Base-by-base conservation (phyloP, 2,329 filamentous ascomycete genomes). In the Fusarium camptoceras region DNA sequence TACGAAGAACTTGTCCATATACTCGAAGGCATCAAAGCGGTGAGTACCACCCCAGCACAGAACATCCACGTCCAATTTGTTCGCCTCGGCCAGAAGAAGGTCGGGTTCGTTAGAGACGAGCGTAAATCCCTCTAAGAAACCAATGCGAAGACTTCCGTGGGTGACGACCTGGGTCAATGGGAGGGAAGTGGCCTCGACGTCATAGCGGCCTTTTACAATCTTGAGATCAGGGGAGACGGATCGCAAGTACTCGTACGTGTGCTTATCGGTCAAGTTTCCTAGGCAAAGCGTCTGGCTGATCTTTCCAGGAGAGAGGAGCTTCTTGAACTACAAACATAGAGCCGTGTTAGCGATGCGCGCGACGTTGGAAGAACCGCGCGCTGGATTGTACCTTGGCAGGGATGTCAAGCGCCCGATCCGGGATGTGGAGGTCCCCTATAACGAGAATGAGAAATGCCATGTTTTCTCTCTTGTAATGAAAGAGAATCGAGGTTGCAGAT, bases 341-440 rank as follows among this genome's bases (percentile, higher is more conserved):
- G 61, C 53, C 49, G 58, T 72, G 64, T 76, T 73, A 75, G 75
- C 69, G 71, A 66, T 68, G 55, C 54, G 63, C 62, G 69, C 59
- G 66, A 54, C 50, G 56, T 57, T 53, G 43, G 49, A 27, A 65
- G 56, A 43, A 59, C 59, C 57, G 48, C 47, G 56, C 41, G 48
- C 51, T 53, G 55, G 30, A 55, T 68, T 22, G 57, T 85, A 94
- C 94, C 90, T 97, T 97, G 80, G 91, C 87, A 64, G 94, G 94
- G 76, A 97, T 94, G 81, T 97, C 94, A 71, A 96, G 90, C 75
- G 94, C 94, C 79, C 94, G 88, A 82, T 97, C 94, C 76, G 94
- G 94, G 82, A 97, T 97, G 84, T 97, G 94, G 57, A 97, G 89
- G 84, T 97, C 94, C 80, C 94, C 94, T 75, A 97, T 93, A 78